Evolutionary conservation across 1,139 yeast genomes (phyloP).

Genomic region (Kodamaea sp.): DNA sequence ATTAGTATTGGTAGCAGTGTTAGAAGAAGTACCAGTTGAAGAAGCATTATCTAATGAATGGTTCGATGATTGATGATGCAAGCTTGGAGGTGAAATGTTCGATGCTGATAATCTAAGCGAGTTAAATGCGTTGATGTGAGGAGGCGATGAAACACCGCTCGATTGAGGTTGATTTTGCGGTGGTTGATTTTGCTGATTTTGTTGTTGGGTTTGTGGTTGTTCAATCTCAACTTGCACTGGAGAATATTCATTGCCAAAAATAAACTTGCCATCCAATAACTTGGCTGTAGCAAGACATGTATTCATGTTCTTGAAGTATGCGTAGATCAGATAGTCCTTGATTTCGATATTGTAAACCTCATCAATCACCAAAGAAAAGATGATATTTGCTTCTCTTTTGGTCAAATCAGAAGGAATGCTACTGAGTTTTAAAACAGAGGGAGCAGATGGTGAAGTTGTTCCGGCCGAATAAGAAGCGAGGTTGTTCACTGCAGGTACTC

Average conservation of each 20-base stretch:
- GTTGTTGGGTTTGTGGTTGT: constrained; percentile 20
- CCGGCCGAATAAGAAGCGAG: constrained; percentile 9
- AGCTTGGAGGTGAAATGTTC: constrained; percentile 29
- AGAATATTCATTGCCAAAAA: constrained; percentile 58
- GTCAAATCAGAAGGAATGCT: constrained; percentile 74
- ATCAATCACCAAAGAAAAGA: constrained; percentile 79
- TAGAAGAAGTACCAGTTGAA: constrained; percentile 4
- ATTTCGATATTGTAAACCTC: constrained; percentile 61
- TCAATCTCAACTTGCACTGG: constrained; percentile 55
- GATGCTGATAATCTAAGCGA: constrained; percentile 28
- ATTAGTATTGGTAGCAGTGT: constrained; percentile 5
- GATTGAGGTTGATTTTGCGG: too few species aligned
- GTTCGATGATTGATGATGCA: constrained; percentile 13
- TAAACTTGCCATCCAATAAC: constrained; percentile 58
- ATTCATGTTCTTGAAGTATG: constrained; percentile 60
- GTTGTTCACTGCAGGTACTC: constrained; percentile 10
- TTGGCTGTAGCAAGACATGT: constrained; percentile 73
- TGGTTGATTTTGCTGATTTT: not conserved
- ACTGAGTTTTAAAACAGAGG: constrained; percentile 37
- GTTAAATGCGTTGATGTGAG: constrained; percentile 18
- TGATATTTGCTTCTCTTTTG: constrained; percentile 68
- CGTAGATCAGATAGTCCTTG: constrained; percentile 48
- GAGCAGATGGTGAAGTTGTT: constrained; percentile 9
- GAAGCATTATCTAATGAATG: constrained; percentile 4
- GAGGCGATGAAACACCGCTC: constrained; percentile 9